Evolutionary conservation across 208 protist genomes (phyloP).

Genomic region (Kentomonas sorsogonicus): DNA sequence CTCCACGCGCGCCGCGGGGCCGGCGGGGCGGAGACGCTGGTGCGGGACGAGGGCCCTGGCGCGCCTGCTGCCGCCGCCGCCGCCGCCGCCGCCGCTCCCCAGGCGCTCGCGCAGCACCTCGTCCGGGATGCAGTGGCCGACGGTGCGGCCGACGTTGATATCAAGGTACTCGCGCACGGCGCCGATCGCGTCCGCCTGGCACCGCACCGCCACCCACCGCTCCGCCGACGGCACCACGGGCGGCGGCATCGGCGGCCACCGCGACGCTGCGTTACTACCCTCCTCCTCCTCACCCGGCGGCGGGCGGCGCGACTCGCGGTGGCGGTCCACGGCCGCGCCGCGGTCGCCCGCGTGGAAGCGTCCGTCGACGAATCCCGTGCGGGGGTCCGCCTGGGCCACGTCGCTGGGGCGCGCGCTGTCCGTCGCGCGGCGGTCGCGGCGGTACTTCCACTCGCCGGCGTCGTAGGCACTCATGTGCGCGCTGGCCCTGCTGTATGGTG

Average conservation of each 20-base stretch:
- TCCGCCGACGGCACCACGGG: constrained; percentile 7
- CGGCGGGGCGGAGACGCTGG: too few species aligned
- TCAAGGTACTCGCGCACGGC: constrained; percentile 77
- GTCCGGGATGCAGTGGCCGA: constrained; percentile 41
- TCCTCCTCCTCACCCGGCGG: neutral
- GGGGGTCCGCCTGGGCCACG: constrained; percentile 13
- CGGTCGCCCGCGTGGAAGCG: neutral
- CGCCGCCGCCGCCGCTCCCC: neutral
- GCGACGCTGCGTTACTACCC: too few species aligned
- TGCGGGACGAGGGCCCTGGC: neutral
- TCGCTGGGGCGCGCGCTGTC: neutral
- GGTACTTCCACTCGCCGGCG: constrained; percentile 60
- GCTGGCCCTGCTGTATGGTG: neutral
- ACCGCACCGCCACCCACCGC: constrained; percentile 51
- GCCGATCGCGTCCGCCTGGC: constrained; percentile 31
- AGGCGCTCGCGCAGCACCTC: too few species aligned
- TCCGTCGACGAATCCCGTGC: too few species aligned
- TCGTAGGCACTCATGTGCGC: constrained; percentile 55
- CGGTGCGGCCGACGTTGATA: constrained; percentile 50
- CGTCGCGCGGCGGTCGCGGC: constrained; percentile 29
- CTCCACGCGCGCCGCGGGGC: too few species aligned
- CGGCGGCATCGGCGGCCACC: constrained; percentile 9
- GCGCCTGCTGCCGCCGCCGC: neutral
- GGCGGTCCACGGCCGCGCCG: neutral
- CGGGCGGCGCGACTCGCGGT: neutral